These are phyloP conservation scores for Verticillium alfalfae DNA, from an alignment of 2,329 filamentous ascomycete genomes.

Conservation along the genomic window DNA sequence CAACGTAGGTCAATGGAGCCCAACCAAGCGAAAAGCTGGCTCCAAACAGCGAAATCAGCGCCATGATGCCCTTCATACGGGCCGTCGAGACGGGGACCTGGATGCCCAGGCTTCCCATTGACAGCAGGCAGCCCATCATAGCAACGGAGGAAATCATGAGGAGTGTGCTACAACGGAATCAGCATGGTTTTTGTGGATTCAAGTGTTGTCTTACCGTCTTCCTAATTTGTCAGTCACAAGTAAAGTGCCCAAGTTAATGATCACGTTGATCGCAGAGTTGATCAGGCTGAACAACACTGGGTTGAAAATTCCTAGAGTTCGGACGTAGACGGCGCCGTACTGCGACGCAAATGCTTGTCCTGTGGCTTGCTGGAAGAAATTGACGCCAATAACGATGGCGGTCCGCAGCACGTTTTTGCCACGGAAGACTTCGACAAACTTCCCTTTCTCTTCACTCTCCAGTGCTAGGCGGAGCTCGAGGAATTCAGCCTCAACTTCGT, in stretches of 20 bases:
- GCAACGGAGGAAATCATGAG: neutral
- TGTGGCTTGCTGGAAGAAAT: slow-evolving; percentile 23
- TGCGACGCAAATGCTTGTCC: slow-evolving; percentile 20
- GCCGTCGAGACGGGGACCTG: slow-evolving; percentile 2
- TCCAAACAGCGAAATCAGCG: slow-evolving; percentile 23
- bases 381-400: slow-evolving; percentile 15
- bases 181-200: neutral
- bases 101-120: slow-evolving; percentile 11
- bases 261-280: slow-evolving; percentile 6
- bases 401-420: slow-evolving; percentile 18
- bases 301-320: slow-evolving; percentile 19
- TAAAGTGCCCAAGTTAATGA: slow-evolving; percentile 1
- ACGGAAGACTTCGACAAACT: slow-evolving; percentile 22
- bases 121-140: slow-evolving; percentile 4
- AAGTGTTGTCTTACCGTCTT: neutral
- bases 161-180: neutral
- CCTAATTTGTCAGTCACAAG: slow-evolving; percentile 5
- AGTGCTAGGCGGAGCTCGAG: slow-evolving; percentile 11
- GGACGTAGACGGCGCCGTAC: slow-evolving; percentile 23
- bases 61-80: slow-evolving; percentile 19
- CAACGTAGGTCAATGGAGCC: slow-evolving; percentile 26
- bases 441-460: slow-evolving; percentile 26
- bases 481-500: slow-evolving; percentile 16
- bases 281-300: slow-evolving; percentile 18
- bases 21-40: slow-evolving; percentile 26